A percentile compares a stretch with the other conserved stretches of the same genome.
Evolutionary conservation across 2,329 filamentous ascomycete species (phyloP).

Genomic region (Clonostachys sp.): DNA sequence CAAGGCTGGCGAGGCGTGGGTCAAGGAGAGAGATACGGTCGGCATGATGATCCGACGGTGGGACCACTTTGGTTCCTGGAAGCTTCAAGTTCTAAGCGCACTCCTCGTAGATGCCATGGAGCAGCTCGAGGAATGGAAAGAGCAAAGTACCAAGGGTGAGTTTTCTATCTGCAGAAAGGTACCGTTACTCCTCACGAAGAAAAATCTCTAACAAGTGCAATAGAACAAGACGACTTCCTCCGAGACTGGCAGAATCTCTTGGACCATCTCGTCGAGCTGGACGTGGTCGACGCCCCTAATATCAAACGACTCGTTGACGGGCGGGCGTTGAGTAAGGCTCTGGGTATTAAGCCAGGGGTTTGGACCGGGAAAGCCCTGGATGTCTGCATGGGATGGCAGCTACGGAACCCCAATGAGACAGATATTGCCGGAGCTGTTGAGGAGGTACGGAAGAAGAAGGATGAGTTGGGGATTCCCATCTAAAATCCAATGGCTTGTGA

Average conservation of each 20-base stretch:
- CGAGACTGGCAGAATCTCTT: conserved; percentile 49
- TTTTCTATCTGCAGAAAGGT: neutral
- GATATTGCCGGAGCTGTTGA: conserved; percentile 56
- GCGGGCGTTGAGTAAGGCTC: conserved; percentile 61
- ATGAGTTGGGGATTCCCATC: conserved; percentile 33
- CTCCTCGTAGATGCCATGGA: conserved; percentile 59
- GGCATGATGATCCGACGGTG: conserved; percentile 73
- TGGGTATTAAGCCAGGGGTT: conserved; percentile 68
- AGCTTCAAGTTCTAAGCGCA: conserved; percentile 63
- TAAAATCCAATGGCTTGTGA: too few species aligned
- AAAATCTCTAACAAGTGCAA: conserved; percentile 4
- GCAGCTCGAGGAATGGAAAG: conserved; percentile 23
- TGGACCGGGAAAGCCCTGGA: conserved; percentile 83
- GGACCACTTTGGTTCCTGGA: conserved; percentile 66
- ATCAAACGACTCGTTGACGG: conserved; percentile 70
- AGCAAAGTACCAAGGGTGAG: conserved; percentile 22
- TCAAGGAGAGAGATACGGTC: conserved; percentile 53
- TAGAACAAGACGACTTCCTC: conserved; percentile 40
- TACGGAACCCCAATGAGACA: conserved; percentile 66
- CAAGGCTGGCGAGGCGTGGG: conserved; percentile 29
- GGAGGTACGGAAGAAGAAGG: conserved; percentile 45
- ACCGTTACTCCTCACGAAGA: neutral
- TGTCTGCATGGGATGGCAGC: conserved; percentile 81
- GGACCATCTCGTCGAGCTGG: conserved; percentile 46
- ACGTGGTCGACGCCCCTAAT: conserved; percentile 52